Base-by-base conservation (phyloP, 2,329 filamentous ascomycete species). In the Blumeria graminis region DNA sequence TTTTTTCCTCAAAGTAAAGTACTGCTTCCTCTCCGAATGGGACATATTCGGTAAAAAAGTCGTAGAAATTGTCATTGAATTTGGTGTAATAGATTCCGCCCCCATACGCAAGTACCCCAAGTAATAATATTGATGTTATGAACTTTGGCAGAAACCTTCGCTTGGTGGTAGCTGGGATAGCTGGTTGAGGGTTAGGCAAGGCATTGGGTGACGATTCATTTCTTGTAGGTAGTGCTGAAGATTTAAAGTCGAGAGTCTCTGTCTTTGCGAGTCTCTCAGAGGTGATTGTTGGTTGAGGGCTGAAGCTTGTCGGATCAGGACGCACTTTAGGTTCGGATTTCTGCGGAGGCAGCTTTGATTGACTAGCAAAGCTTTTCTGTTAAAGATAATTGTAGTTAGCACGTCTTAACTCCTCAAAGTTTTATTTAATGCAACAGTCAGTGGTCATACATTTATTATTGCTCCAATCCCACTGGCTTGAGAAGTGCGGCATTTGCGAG, bases 1-100 rank as follows among this genome's bases (percentile, higher is more conserved):
- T 88, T 62, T 84, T 79, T 71, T 98, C 92, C 71, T 98, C 92
- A 55, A 98, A 82, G 71, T 94, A 96, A 32, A 94, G 79, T 50
- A 98, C 90, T 16, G 84, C 84, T 67, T 94, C 86, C 71, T 98
- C 92, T 65, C 89, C 92, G 63, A 85, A 94, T 22, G 92, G 92
- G 16, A 98, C 72, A 69, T 90, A 98, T 71, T 95, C 89, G 64
- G 89, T 96, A 72, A 98, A 98, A 74, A 95, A 92, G 70, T 98
- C 92, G 71, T 98, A 90, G 77, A 96, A 98, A 71, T 87, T 94
- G 74, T 98, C 92, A 66, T 84, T 94, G 69, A 92, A 77, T 61
- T 94, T 80, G 56, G 92, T 90, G 70, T 94, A 92, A 75, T 85
- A 94, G 56, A 95, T 82, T 62, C 90, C 88, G 61, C 88, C 88